A percentile compares a stretch with the other conserved stretches of the same genome.
These are phyloP conservation scores for Papiliotrema fonsecae DNA, from an alignment of 1,284 basidiomycete species.

Conservation along the genomic window DNA sequence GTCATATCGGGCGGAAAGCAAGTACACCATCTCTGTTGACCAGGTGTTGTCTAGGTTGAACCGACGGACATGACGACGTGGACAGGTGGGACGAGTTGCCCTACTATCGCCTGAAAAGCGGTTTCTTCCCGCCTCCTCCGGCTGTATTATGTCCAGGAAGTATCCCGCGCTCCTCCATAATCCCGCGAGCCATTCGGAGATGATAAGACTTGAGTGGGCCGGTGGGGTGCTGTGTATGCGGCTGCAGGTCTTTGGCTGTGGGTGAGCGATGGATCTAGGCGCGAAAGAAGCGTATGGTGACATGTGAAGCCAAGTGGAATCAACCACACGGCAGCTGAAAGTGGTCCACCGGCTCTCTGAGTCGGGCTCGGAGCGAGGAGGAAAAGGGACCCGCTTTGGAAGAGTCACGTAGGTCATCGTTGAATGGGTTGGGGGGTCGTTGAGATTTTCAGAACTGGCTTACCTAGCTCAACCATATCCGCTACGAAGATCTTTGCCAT, in stretches of 20 bases:
- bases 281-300: too few relatives aligned
- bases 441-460: conserved; percentile 7
- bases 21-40: not conserved
- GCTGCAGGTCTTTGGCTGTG: conserved; percentile 28
- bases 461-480: conserved; percentile 41
- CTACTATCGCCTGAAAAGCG: conserved; percentile 11
- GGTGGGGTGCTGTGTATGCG: conserved; percentile 24
- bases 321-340: too few relatives aligned
- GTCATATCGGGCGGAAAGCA: too few relatives aligned
- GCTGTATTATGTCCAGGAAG: conserved; percentile 5
- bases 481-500: conserved; percentile 44
- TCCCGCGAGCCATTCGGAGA: conserved; percentile 32
- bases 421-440: too few relatives aligned
- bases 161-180: conserved; percentile 30
- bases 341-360: too few relatives aligned
- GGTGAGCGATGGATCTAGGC: too few relatives aligned
- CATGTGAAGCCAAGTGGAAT: too few relatives aligned
- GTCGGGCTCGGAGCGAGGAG: too few relatives aligned
- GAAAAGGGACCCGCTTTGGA: too few relatives aligned
- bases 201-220: conserved; percentile 41
- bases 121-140: conserved; percentile 13
- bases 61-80: not conserved
- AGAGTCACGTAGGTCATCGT: too few relatives aligned
- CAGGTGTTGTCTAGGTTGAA: too few relatives aligned
- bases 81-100: not conserved